phyloP scores from a whole-genome alignment of 306 rosid genomes.

The Delonix regia region DNA sequence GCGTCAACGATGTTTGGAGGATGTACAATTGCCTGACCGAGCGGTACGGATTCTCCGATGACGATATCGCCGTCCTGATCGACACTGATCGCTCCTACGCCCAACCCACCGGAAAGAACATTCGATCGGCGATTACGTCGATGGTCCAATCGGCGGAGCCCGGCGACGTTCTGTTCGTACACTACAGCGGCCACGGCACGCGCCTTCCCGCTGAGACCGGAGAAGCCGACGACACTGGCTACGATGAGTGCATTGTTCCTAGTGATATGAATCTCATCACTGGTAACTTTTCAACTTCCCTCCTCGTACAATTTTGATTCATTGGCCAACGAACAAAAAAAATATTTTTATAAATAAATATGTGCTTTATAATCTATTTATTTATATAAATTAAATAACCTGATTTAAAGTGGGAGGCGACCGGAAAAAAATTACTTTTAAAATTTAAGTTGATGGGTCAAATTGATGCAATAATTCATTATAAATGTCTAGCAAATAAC shows the following conservation, averaged over 20 bases:
- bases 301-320: too few species aligned
- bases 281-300: slow-evolving; percentile 38
- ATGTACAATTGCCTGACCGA: slow-evolving; percentile 58
- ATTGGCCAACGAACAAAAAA: too few species aligned
- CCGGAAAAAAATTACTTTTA: neutral
- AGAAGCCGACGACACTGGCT: slow-evolving; percentile 75
- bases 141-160: slow-evolving; percentile 56
- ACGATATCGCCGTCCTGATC: slow-evolving; percentile 56
- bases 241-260: slow-evolving; percentile 91
- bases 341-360: too few species aligned
- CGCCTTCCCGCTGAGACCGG: slow-evolving; percentile 84
- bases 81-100: slow-evolving; percentile 61
- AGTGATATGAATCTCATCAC: slow-evolving; percentile 85
- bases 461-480: neutral
- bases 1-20: slow-evolving; percentile 76
- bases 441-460: neutral
- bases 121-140: slow-evolving; percentile 50
- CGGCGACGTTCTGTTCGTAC: slow-evolving; percentile 66
- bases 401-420: too few species aligned
- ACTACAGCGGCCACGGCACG: slow-evolving; percentile 85
- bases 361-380: too few species aligned
- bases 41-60: slow-evolving; percentile 56
- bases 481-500: too few species aligned
- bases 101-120: slow-evolving; percentile 74
- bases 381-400: neutral